Percentiles rank a stretch among this genome's conserved stretches.
Evolutionary conservation across 2,329 filamentous ascomycete species (phyloP).

Genomic region (Aspergillus eucalypticola): DNA sequence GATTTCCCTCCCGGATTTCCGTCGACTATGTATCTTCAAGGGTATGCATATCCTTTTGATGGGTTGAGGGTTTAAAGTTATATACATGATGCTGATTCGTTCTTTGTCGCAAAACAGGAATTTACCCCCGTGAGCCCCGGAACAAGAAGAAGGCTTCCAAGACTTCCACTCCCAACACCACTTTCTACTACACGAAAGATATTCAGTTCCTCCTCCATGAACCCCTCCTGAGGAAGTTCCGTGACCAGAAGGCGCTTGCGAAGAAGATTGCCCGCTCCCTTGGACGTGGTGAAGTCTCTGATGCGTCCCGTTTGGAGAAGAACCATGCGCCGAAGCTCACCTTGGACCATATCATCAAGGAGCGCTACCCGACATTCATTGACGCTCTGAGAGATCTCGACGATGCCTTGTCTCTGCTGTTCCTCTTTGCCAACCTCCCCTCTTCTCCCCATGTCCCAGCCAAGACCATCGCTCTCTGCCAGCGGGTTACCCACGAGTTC

Average conservation of each 20-base stretch:
- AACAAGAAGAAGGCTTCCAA: conserved; percentile 97
- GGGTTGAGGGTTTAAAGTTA: neutral
- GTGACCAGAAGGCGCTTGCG: conserved; percentile 92
- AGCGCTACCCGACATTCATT: conserved; percentile 95
- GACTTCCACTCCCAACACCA: conserved; percentile 84
- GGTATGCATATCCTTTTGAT: conserved; percentile 45
- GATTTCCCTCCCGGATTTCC: conserved; percentile 94
- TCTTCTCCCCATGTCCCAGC: conserved; percentile 85
- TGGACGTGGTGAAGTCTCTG: conserved; percentile 84
- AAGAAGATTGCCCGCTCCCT: conserved; percentile 96
- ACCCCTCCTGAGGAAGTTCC: conserved; percentile 88
- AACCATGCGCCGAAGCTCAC: conserved; percentile 86
- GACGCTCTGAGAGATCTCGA: conserved; percentile 93
- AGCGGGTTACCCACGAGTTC: conserved; percentile 90
- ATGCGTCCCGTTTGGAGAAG: conserved; percentile 87
- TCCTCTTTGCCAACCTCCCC: conserved; percentile 94
- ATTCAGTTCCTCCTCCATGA: conserved; percentile 98
- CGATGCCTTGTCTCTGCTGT: conserved; percentile 94
- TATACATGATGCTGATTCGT: conserved; percentile 18
- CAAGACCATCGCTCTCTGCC: conserved; percentile 94
- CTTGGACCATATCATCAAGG: conserved; percentile 94
- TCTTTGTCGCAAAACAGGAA: conserved; percentile 53
- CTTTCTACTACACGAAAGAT: conserved; percentile 90
- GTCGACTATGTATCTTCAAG: conserved; percentile 99
- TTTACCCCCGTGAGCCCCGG: conserved; percentile 94